Evolutionary conservation across 108 stramenopile genomes (phyloP), one percentile per base, ranked within the genome.

Genomic region (Nannochloropsis gaditana): DNA sequence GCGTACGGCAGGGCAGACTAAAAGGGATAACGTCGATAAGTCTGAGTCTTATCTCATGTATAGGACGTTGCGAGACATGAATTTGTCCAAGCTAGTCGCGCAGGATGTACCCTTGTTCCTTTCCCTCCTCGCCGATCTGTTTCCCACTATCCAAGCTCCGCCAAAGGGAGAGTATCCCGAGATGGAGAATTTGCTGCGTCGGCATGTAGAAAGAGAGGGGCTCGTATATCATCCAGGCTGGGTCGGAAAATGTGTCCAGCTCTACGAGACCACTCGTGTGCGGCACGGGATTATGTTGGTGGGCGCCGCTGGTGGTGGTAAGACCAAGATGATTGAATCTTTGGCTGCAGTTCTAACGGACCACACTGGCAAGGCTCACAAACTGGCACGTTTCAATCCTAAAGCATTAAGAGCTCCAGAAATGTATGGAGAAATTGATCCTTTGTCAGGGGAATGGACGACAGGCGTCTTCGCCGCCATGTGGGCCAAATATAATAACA

Each of bases 351-450:
- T 94, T 3, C 91, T 96, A 15, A 92, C 94, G 73, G 92, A 92
- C 87, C 91, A 89, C 44, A 92, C 91, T 21, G 94, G 92, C 11
- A 89, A 91, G 45, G 90, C 93, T 44, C 93, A 94, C 92, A 94
- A 94, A 84, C 92, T 93, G 86, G 87, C 90, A 31, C 92, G 94
- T 42, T 92, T 96, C 85, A 96, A 96, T 85, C 95, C 95, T 31
- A 96, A 96, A 89, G 93, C 95, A n/a, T 94, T 96, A 42, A 92
- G 94, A 45, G 94, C 94, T 9, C 93, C 93, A 81, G 95, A 96
- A 85, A 95, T 96, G 95, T 96, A 95, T 84, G 96, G 96, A n/a
- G 94, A 95, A 85, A 93, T 94, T 3, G 95, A 95, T 88, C 93
- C 93, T 2, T n/a, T 92, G 79, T 92, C 91, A 44, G 95, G 94